These are phyloP conservation scores for Bassia scoparia DNA, from an alignment of 148 eudicot genomes.

Conservation along the genomic window DNA sequence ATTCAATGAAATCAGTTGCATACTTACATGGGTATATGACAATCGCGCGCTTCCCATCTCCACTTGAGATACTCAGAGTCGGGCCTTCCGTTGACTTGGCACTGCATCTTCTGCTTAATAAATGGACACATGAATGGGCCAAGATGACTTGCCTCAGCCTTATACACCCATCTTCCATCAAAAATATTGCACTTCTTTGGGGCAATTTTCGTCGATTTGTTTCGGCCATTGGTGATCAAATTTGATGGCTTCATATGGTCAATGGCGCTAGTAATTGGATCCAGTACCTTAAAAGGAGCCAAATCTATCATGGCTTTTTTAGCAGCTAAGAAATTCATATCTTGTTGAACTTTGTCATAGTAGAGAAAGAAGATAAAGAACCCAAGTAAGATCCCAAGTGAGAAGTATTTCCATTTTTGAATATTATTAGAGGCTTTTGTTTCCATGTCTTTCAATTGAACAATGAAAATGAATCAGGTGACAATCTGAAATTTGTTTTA, in stretches of 20 bases:
- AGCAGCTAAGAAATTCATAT: not conserved
- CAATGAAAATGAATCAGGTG: not conserved
- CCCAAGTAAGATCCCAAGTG: not conserved
- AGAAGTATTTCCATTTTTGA: not conserved
- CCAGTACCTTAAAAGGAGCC: not conserved
- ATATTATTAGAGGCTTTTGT: not conserved
- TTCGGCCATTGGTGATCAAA: not conserved
- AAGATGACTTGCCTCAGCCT: not conserved
- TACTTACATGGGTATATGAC: not conserved
- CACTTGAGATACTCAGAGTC: not conserved
- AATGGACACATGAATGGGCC: not conserved
- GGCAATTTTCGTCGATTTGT: no score
- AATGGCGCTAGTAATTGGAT: not conserved
- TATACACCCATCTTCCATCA: not conserved
- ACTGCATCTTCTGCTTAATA: not conserved
- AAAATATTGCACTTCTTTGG: not conserved
- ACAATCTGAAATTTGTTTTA: no score
- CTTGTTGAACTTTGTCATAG: not conserved
- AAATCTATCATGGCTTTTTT: not conserved
- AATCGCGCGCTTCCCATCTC: not conserved
- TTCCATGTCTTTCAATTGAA: not conserved
- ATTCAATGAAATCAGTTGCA: no score
- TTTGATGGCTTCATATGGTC: not conserved
- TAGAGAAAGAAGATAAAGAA: not conserved
- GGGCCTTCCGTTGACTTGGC: not conserved